Evolutionary conservation across 164 flowering plant species (phyloP), one percentile per base, ranked within the genome.

Genomic region (Dillenia suffruticosa): DNA sequence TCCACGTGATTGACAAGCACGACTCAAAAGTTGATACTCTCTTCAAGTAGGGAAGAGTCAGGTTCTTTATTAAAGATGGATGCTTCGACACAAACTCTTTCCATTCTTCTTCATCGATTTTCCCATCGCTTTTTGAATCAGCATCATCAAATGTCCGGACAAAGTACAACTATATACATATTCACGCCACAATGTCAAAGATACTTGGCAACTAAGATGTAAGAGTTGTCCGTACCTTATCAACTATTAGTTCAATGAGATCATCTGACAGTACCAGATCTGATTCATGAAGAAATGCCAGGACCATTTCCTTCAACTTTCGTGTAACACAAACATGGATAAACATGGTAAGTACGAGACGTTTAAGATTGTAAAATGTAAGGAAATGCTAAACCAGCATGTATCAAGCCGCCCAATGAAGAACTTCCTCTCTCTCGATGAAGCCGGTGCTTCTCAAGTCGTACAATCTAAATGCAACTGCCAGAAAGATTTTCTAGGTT

Each of bases 261-360:
- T 90, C 96, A 19, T 84, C 88, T 50, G 89, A 75, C 17, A 90
- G 84, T 6, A 66, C 26, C 63, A 93, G 69, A 52, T 85, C 89
- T 5, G 94, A 90, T 79, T 90, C 97, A 46, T 80, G 79, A 46
- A 93, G 57, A 61, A 90, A 84, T 8, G 97, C 94, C 73, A 81
- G 10, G 12, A 90, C 87, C 98, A 93, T 90, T 79, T 83, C 88
- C 74, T 81, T 89, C 58, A 84, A 63, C 88, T 84, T 60, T 19
- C 32, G 19, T 5, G n/a, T 9, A 56, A 47, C 7, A 44, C n/a
- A 17, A 55, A 32, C 5, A 48, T 9, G 43, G 6, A 40, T 5
- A 14, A 50, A 32, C n/a, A 61, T 9, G 10, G 22, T 12, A 13
- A n/a, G 48, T 16, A 17, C 51, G 53, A 49, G 10, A 32, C 40